Evolutionary conservation across 2,329 filamentous ascomycete genomes (phyloP).

Genomic region (Colletotrichum endophyticum): DNA sequence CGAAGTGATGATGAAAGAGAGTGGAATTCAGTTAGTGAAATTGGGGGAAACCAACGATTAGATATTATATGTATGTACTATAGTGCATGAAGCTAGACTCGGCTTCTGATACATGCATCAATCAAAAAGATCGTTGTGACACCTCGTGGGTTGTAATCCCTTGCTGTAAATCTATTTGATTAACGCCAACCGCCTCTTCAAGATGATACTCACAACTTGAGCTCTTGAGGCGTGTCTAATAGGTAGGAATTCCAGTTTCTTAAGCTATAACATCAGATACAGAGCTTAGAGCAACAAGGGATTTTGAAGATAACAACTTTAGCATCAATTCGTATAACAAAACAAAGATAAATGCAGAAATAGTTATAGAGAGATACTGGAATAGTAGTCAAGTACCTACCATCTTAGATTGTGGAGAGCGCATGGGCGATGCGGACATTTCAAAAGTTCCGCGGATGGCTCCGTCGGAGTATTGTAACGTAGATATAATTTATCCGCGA

Average conservation of each 20-base stretch:
- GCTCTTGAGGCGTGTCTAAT: fast-evolving
- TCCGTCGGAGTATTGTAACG: not conserved
- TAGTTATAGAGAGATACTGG: not conserved
- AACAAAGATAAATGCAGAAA: fast-evolving
- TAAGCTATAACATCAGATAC: fast-evolving
- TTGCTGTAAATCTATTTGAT: fast-evolving
- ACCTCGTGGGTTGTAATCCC: fast-evolving
- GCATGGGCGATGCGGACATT: not conserved
- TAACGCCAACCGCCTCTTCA: not conserved
- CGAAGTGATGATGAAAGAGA: not conserved
- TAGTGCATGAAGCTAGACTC: fast-evolving
- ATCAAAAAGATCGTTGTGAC: not conserved
- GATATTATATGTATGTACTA: not conserved
- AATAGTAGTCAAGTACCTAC: not conserved
- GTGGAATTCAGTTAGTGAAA: not conserved
- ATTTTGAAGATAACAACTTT: fast-evolving
- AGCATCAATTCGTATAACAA: not conserved
- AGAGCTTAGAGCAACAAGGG: not conserved
- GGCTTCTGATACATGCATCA: not conserved
- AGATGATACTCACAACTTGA: fast-evolving
- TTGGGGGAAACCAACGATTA: fast-evolving
- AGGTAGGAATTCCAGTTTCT: fast-evolving
- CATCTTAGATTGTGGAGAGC: not conserved
- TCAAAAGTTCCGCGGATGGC: not conserved
- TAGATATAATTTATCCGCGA: not conserved